phyloP scores from a whole-genome alignment of 2,329 filamentous ascomycete species.

The Pseudogymnoascus sp. region DNA sequence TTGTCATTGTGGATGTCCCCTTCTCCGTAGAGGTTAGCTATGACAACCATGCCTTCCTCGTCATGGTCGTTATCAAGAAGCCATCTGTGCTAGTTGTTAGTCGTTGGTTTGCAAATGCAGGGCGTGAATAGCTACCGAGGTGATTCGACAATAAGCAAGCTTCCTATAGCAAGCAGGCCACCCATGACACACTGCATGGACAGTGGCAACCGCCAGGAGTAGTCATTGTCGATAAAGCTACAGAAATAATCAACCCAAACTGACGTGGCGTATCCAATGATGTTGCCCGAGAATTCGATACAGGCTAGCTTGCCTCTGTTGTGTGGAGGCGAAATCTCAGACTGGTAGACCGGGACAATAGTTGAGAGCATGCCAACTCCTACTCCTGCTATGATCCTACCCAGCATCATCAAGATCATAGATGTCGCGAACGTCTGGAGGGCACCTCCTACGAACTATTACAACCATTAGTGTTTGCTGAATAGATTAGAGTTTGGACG shows the following conservation, averaged over 20 bases:
- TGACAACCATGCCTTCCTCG: slow-evolving; percentile 96
- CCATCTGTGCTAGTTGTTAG: slow-evolving; percentile 56
- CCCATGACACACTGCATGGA: slow-evolving; percentile 95
- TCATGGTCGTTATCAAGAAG: slow-evolving; percentile 95
- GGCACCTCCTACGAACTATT: slow-evolving; percentile 60
- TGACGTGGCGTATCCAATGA: slow-evolving; percentile 88
- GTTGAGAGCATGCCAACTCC: slow-evolving; percentile 84
- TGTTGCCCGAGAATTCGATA: slow-evolving; percentile 97
- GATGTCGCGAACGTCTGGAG: slow-evolving; percentile 73
- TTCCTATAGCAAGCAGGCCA: slow-evolving; percentile 71
- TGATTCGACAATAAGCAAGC: slow-evolving; percentile 90
- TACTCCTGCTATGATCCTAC: slow-evolving; percentile 75
- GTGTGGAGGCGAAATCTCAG: slow-evolving; percentile 91
- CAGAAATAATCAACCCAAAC: slow-evolving; percentile 99
- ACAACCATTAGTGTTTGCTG: neutral
- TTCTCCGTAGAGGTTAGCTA: slow-evolving; percentile 92
- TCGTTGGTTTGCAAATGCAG: neutral
- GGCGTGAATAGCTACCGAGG: slow-evolving; percentile 53
- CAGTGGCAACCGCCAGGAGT: slow-evolving; percentile 85
- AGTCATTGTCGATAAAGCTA: slow-evolving; percentile 74
- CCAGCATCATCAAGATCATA: slow-evolving; percentile 83
- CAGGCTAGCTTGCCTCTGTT: slow-evolving; percentile 93
- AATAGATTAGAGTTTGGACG: neutral
- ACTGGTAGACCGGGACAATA: slow-evolving; percentile 89
- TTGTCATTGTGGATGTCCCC: slow-evolving; percentile 91